Evolutionary conservation across 176 grass and related monocot genomes (phyloP), one percentile per base, ranked within the genome.

Genomic region (Bothriochloa decipiens): DNA sequence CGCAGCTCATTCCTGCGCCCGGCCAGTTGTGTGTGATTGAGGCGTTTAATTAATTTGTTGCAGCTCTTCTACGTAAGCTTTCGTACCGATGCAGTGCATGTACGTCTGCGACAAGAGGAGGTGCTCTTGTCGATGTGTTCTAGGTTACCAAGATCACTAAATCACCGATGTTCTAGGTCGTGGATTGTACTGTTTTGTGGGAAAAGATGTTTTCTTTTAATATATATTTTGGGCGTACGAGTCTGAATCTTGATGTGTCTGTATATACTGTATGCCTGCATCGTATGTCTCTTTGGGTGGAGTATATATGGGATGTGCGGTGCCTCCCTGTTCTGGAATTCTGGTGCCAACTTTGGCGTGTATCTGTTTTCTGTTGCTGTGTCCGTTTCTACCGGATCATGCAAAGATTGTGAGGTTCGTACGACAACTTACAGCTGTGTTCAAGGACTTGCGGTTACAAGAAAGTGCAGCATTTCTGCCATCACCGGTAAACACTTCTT

Each of bases 361-460:
- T 81, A 39, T 83, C 53, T 65, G 78, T 68, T 76, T 89, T 85
- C 82, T 70, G 87, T 81, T 89, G 28, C 15, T 33, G 17, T 83
- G 77, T 70, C 79, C 18, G 83, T 83, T 86, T 45, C 70, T 85
- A 85, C 67, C 27, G 20, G 68, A 53, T 83, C 74, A 86, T 49
- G 67, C 84, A 83, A 90, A 90, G 70, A 75, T 80, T 87, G 75
- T 81, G 63, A 70, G 18, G 22, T 70, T 42, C 53, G 15, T 83
- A 39, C 39, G n/a, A 76, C 69, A 68, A 11, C 14, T 49, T 85
- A 78, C 55, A 88, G 15, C 50, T 27, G 6, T 75, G 27, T 74
- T 60, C 29, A 75, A 84, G 33, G 85, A 72, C 22, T 47, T 28
- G 9, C 29, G 16, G 27, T 50, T 76, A 45, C 42, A 60, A 73